phyloP scores from a whole-genome alignment of 345 rosid genomes.

The Reutealis trisperma region DNA sequence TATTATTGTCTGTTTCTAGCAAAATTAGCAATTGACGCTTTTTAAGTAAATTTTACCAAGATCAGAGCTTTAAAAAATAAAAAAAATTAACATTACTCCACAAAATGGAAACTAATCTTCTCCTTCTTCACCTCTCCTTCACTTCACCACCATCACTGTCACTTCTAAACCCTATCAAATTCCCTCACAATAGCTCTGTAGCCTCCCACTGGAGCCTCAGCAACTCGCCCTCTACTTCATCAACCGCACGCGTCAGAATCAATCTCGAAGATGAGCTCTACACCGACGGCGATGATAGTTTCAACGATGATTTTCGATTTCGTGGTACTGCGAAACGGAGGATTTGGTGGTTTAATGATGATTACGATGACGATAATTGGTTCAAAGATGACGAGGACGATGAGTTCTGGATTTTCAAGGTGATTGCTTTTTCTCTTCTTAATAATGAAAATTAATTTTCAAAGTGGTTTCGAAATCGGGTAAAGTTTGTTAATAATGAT shows the following conservation, averaged over 20 bases:
- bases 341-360: slow-evolving; percentile 27
- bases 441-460: no score
- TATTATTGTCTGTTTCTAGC: no score
- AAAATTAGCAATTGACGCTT: no score
- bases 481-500: no score
- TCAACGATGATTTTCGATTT: slow-evolving; percentile 26
- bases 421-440: slow-evolving; percentile 10
- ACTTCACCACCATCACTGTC: slow-evolving; percentile 6
- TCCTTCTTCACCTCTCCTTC: background rate
- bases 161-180: slow-evolving; percentile 1
- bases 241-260: slow-evolving; percentile 16
- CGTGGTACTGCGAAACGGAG: slow-evolving; percentile 19
- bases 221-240: background rate
- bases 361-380: slow-evolving; percentile 17
- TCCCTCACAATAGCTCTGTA: background rate
- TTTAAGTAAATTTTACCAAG: no score
- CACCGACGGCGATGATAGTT: slow-evolving; percentile 20
- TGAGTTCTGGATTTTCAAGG: slow-evolving; percentile 68
- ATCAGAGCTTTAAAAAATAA: background rate
- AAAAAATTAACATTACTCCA: background rate
- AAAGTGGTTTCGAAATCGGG: no score
- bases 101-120: background rate
- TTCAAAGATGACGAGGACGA: slow-evolving; percentile 40
- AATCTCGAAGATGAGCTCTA: slow-evolving; percentile 22
- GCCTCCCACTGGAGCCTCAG: background rate